Evolutionary conservation across 2,329 filamentous ascomycete genomes (phyloP), one percentile per base, ranked within the genome.

Genomic region (Diplodia sapinea): DNA sequence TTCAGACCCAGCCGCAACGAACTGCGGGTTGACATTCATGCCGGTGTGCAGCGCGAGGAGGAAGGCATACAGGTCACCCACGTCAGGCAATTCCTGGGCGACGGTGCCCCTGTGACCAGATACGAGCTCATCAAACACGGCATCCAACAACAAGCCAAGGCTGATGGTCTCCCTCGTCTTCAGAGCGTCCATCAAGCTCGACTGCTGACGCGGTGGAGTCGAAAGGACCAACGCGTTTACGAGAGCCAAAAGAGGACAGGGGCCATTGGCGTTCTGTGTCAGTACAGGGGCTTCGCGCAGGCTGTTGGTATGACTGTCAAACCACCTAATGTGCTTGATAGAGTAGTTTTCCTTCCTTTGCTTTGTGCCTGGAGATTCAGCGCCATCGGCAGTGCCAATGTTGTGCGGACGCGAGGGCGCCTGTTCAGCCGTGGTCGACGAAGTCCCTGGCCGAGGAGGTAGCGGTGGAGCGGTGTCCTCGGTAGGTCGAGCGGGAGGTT

Each of bases 21-120:
- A 95, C 23, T 91, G 88, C 2, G 95, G 95, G 71, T 99, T 99
- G 68, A 98, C 94, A 74, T 98, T 99, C 92, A 99, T 97, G 47
- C 95, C 95, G 0, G 94, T 98, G 73, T 97, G 93, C 2, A 99
- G 82, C 54, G 92, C 91, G 67, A 95, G 87, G 2, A 99, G 82
- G 74, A 99, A 99, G 7, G 86, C 85, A 77, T 97, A 96, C 1
- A 99, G 83, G 68, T 97, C 94, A 43, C 89, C 87, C 11, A 98
- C 90, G 76, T 98, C 95, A 0, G 94, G 94, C 29, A 98, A 80
- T 17, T 88, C 83, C 67, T 84, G 82, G 1, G 85, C 85, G 40
- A 89, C 87, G 57, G 87, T 86, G 0, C 87, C 89, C 63, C 91
- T 84, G 64, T 91, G 81, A 9, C 88, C 88, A 2, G 92, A 94